Evolutionary conservation across 2,329 filamentous ascomycete genomes (phyloP).

Genomic region (Tolypocladium pustulatum): DNA sequence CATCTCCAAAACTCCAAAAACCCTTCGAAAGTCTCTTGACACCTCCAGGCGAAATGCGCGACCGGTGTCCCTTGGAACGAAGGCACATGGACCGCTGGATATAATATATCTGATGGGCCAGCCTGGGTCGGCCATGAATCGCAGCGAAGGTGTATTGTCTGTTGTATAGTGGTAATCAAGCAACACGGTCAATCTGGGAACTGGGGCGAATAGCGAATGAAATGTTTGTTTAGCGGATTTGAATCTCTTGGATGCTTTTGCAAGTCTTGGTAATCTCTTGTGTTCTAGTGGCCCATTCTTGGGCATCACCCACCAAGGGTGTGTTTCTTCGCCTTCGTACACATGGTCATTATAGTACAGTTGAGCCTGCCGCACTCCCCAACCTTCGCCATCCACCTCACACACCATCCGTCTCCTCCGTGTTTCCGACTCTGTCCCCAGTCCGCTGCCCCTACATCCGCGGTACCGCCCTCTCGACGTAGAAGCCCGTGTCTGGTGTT

Average conservation of each 20-base stretch:
- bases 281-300: neutral
- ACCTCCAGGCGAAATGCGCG: no score
- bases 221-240: neutral
- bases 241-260: neutral
- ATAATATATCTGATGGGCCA: neutral
- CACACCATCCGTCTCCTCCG: neutral
- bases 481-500: constrained; percentile 71
- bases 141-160: neutral
- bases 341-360: constrained; percentile 18
- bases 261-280: neutral
- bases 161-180: neutral
- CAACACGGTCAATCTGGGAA: neutral
- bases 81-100: neutral
- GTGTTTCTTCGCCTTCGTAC: neutral
- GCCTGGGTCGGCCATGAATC: neutral
- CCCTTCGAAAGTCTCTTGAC: no score
- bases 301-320: neutral
- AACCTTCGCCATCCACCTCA: neutral
- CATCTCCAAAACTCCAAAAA: no score
- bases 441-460: constrained; percentile 6
- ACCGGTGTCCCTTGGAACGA: neutral
- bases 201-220: neutral
- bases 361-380: constrained; percentile 10
- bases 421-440: neutral
- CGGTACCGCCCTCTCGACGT: constrained; percentile 50